Base-by-base conservation (phyloP, 495 filamentous ascomycete genomes). In the Neurospora sp. region DNA sequence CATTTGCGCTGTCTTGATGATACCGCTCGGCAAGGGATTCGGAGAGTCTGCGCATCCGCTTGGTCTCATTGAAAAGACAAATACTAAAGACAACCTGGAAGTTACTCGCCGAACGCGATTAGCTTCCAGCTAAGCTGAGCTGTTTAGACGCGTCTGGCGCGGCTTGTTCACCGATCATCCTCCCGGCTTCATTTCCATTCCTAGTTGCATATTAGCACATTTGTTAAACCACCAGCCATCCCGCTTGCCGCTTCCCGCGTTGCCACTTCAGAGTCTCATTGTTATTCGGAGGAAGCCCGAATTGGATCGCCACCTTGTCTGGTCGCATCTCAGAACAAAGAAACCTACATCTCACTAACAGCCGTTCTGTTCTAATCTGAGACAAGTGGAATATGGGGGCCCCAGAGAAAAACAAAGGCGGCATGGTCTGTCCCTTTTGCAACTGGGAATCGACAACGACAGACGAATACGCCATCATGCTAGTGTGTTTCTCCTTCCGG, bases 341-440 rank as follows among this genome's bases (percentile, higher is more conserved):
- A 66, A 35, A 66, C 54, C 7, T 66, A 14, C 54, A 62, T 62
- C 54, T 31, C 27, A 62, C 54, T 66, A 66, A 35, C 23, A 66
- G 27, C 27, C 54, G 48, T 35, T 31, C 54, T 35, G 27, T 66
- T 31, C 54, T 66, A 35, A 35, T 66, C 27, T 35, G 27, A 66
- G 31, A 66, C 27, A 35, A 35, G 27, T 35, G 1, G 54, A 18
- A 62, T 1, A 66, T 66, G 54, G 54, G 54, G 27, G 14, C 27
- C 27, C 23, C 27, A 18, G 54, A 66, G 23, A 9, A 35, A 18
- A 18, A 35, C 54, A 66, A 35, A 35, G 54, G 27, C 12, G 14
- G 54, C 54, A 77, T 78, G 71, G 72, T 46, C 9, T 81, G 80
- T 41, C 79, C 80, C 4, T 81, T 81, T 54, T 81, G 80, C 72